Evolutionary conservation across 192 early-diverging fungal genomes (phyloP).

Genomic region (Dimargaris cristalligena): DNA sequence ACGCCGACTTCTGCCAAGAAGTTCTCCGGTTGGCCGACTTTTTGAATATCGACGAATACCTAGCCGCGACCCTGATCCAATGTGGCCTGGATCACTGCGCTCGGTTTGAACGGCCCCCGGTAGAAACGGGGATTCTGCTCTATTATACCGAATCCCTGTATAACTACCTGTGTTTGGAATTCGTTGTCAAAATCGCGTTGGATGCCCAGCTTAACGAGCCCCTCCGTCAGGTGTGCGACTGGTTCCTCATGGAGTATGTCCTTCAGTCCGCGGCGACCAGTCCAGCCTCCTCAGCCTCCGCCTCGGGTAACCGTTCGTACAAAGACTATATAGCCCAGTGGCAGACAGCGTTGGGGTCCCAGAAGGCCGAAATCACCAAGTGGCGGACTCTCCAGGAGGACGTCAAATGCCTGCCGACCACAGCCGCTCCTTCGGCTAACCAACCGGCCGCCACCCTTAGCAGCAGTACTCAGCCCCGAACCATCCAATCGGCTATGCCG

Average conservation of each 20-base stretch:
- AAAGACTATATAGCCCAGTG: too few relatives aligned
- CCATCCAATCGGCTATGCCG: slow-evolving; percentile 13
- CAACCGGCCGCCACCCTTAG: background rate
- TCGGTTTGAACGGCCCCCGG: slow-evolving; percentile 35
- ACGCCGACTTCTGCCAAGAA: slow-evolving; percentile 45
- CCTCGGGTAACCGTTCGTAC: too few relatives aligned
- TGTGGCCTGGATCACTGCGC: slow-evolving; percentile 30
- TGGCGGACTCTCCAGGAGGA: background rate
- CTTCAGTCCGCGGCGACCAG: too few relatives aligned
- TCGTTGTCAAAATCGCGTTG: slow-evolving; percentile 33
- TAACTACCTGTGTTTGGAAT: slow-evolving; percentile 33
- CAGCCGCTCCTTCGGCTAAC: background rate
- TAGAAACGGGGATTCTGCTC: slow-evolving; percentile 45
- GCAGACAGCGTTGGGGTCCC: background rate
- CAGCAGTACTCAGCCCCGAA: background rate
- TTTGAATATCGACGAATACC: slow-evolving; percentile 59
- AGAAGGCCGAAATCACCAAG: background rate
- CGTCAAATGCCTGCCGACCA: background rate
- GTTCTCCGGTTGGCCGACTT: slow-evolving; percentile 59
- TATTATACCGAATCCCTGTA: slow-evolving; percentile 50
- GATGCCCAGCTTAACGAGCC: slow-evolving; percentile 23
- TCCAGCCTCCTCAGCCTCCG: too few relatives aligned
- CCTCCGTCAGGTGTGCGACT: slow-evolving; percentile 26
- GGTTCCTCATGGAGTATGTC: slow-evolving; percentile 19
- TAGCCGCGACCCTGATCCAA: slow-evolving; percentile 48